A percentile compares a stretch with the other conserved stretches of the same genome.
These are phyloP conservation scores for Carex cristatella DNA, from an alignment of 176 grass and related monocot species.

Conservation along the genomic window DNA sequence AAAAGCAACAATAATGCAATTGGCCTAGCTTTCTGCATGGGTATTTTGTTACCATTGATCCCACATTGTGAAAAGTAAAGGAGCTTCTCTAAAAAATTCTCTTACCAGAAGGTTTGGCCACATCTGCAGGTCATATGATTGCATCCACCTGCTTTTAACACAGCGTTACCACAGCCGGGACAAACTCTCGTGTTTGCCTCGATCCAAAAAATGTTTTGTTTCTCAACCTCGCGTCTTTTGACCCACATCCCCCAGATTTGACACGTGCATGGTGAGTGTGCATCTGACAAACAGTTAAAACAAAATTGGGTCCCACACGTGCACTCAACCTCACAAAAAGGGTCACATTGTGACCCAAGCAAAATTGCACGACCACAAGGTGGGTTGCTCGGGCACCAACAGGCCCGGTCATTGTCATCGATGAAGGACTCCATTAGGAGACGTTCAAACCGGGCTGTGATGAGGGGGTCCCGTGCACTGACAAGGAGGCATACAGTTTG, in stretches of 20 bases:
- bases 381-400: constrained; percentile 22
- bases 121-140: constrained; percentile 13
- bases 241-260: constrained; percentile 14
- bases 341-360: background rate
- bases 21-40: background rate
- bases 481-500: constrained; percentile 2
- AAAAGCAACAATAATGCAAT: background rate
- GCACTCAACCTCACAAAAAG: background rate
- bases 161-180: constrained; percentile 10
- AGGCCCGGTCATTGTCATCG: background rate
- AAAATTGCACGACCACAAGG: constrained; percentile 7
- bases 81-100: background rate
- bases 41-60: background rate
- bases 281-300: constrained; percentile 17
- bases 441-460: background rate
- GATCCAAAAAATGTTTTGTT: background rate
- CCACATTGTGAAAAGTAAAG: background rate
- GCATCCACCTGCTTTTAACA: constrained; percentile 14
- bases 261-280: constrained; percentile 15
- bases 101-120: constrained; percentile 20
- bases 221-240: background rate
- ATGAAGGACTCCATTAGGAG: constrained; percentile 18
- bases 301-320: constrained; percentile 13
- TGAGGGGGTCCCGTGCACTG: background rate
- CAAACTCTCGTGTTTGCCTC: constrained; percentile 4